Conservation (phyloP, 108 stramenopile genomes). For the Conticribra weissflogii region DNA sequence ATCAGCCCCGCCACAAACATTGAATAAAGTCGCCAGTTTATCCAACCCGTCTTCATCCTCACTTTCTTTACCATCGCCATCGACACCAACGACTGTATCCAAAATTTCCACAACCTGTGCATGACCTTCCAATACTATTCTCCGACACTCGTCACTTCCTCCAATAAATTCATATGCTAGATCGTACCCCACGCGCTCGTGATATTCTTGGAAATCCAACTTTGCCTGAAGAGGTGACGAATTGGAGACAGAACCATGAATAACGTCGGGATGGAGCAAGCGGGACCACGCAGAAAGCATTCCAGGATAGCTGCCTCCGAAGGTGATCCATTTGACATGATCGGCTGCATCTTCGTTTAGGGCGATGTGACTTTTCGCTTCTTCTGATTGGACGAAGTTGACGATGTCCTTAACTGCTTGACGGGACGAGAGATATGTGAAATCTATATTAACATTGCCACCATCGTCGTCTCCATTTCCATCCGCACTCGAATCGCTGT, state of each 20-base stretch:
- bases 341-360: neutral
- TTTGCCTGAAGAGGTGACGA: conserved; percentile 84
- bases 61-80: conserved; percentile 11
- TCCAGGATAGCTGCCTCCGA: conserved; percentile 93
- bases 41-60: conserved; percentile 13
- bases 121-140: conserved; percentile 72
- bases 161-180: conserved; percentile 65
- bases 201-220: conserved; percentile 84
- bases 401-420: conserved; percentile 90
- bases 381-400: conserved; percentile 54
- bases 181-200: conserved; percentile 71
- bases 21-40: conserved; percentile 60
- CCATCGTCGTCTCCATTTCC: neutral
- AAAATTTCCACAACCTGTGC: conserved; percentile 44
- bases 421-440: conserved; percentile 63
- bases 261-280: conserved; percentile 81
- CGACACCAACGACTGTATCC: conserved; percentile 9
- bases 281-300: conserved; percentile 83
- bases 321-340: conserved; percentile 67
- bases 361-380: conserved; percentile 23
- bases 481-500: neutral
- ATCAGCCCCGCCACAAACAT: conserved; percentile 70
- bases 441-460: conserved; percentile 2
- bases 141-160: conserved; percentile 73
- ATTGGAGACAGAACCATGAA: conserved; percentile 78